Conservation (phyloP, 352 stramenopile genomes). For the Pythium angustatum region DNA sequence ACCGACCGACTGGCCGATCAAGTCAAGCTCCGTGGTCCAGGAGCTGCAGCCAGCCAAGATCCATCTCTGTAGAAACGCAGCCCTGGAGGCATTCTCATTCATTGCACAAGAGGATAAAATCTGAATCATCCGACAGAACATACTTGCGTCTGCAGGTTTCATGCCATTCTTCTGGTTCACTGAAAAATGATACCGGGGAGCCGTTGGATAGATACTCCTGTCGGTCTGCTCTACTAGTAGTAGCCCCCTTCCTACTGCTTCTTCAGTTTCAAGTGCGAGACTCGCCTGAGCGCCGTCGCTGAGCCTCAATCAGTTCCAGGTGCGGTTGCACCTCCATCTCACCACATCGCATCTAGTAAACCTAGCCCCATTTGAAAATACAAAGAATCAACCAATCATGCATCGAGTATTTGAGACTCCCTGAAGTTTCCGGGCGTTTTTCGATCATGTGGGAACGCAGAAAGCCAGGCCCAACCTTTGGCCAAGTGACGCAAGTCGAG, state of each 20-base stretch:
- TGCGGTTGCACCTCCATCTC: too few relatives aligned
- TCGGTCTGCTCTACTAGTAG: too few relatives aligned
- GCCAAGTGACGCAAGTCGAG: constrained; percentile 6
- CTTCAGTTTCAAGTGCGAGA: too few relatives aligned
- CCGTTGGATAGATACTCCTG: too few relatives aligned
- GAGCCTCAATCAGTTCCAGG: too few relatives aligned
- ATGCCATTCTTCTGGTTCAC: too few relatives aligned
- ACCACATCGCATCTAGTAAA: too few relatives aligned
- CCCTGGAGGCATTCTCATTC: not conserved
- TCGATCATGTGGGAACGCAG: constrained; percentile 4
- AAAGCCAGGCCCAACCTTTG: constrained; percentile 3
- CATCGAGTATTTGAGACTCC: not conserved
- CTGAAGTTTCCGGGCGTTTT: constrained; percentile 16
- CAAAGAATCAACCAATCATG: constrained; percentile 5
- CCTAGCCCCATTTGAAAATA: not conserved
- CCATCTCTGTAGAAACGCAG: constrained; percentile 4
- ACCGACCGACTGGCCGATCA: constrained; percentile 1
- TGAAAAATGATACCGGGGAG: too few relatives aligned
- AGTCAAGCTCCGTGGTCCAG: constrained; percentile 1
- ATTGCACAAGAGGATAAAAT: not conserved
- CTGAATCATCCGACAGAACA: too few relatives aligned
- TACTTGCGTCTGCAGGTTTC: too few relatives aligned
- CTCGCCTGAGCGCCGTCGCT: too few relatives aligned
- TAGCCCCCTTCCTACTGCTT: too few relatives aligned
- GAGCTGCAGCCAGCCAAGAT: not conserved